phyloP scores from a whole-genome alignment of 116 monocot genomes.

The Trichopus zeylanicus region DNA sequence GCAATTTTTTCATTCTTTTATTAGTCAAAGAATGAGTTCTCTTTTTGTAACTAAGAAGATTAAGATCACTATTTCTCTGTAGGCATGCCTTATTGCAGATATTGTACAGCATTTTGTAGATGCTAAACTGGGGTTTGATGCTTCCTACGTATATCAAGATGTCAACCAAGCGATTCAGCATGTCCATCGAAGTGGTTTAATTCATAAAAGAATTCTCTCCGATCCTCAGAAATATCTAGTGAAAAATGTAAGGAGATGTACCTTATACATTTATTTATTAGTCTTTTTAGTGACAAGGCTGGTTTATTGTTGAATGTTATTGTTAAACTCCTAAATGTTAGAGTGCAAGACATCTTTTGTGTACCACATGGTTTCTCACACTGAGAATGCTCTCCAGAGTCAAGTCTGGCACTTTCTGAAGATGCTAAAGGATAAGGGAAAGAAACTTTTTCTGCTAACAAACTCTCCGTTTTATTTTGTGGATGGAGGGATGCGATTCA shows the following conservation, averaged over 20 bases:
- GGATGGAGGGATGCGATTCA: conserved; percentile 90
- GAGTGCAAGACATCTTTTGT: neutral
- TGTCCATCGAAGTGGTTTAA: conserved; percentile 69
- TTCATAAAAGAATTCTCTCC: conserved; percentile 71
- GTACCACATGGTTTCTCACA: conserved; percentile 3
- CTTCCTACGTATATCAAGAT: conserved; percentile 90
- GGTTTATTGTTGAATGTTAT: too few relatives aligned
- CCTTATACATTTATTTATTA: too few relatives aligned
- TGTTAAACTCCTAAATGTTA: neutral
- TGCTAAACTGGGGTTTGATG: conserved; percentile 89
- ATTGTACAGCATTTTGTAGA: conserved; percentile 90
- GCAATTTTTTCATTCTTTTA: too few relatives aligned
- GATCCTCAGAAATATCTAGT: conserved; percentile 77
- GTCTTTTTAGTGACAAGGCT: too few relatives aligned
- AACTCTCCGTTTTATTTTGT: conserved; percentile 98
- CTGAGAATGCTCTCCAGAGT: conserved; percentile 30
- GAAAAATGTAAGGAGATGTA: conserved; percentile 69
- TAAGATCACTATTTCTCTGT: conserved; percentile 11
- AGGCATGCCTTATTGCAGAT: conserved; percentile 98
- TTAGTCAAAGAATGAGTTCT: too few relatives aligned
- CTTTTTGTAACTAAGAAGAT: neutral
- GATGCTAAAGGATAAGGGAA: conserved; percentile 83
- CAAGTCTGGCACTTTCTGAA: conserved; percentile 51
- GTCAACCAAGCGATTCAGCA: conserved; percentile 89
- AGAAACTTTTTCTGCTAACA: conserved; percentile 91